Base-by-base conservation (phyloP, 495 filamentous ascomycete genomes). In the Aspergillus heteromorphus region DNA sequence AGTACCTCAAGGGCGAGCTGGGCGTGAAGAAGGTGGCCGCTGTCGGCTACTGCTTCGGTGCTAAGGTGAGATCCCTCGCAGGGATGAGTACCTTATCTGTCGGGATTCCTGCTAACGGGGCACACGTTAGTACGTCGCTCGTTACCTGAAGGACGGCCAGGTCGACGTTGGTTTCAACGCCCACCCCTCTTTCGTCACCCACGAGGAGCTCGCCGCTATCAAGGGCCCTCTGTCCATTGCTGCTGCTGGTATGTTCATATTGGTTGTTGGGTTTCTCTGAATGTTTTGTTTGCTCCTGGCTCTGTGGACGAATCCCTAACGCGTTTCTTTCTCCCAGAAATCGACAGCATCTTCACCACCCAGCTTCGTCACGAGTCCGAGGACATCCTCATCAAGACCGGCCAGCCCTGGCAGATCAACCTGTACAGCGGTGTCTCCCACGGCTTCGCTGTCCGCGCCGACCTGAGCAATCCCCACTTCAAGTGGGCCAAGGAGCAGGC, bases 401-500 rank as follows among this genome's bases (percentile, higher is more conserved):
- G 77, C 21, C 70, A 83, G 45, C 83, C 84, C 0, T 95, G 88
- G 71, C 89, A 95, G 73, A 87, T 95, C 66, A 89, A 82, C 68
- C 70, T 95, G 42, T 93, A 80, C 78, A 82, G 84, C 18, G 84
- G 83, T 45, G 87, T 93, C 43, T 60, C 62, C 19, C 91, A 95
- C 66, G 91, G 91, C 7, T 96, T 95, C 60, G 74, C 85, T n/a
- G 84, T 92, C 20, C 79, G 88, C 27, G 72, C 76, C 34, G 88
- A 93, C 61, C 56, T 81, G 38, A 79, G 56, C 58, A 77, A 85
- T 51, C 81, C 79, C 64, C 49, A 71, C 40, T 68, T 81, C 67
- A 89, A 84, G 76, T 93, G 78, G 56, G 86, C 88, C 45, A 92
- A 91, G 79, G 88, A 96, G 75, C 82, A 87, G 73, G 90, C 90